A percentile compares a stretch with the other conserved stretches of the same genome.
Conservation (phyloP, 352 stramenopile genomes). For the Phytophthora europaea region DNA sequence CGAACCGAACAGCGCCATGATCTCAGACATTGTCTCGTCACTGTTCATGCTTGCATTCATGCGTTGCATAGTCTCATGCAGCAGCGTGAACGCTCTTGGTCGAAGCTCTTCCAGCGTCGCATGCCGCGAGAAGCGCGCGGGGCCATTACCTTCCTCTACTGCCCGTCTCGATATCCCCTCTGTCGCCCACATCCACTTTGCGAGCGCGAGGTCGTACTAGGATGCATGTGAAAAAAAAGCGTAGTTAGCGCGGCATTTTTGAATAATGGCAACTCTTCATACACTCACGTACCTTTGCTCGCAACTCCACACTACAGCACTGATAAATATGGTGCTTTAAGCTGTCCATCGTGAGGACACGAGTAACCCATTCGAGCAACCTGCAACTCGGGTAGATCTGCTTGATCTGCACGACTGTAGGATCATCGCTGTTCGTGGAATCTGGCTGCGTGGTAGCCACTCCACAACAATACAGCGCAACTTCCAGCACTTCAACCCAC, state of each 20-base stretch:
- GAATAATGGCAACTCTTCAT: background rate
- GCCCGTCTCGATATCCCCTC: conserved; percentile 32
- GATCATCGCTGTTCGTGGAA: background rate
- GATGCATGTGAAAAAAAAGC: background rate
- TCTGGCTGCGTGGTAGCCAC: conserved; percentile 27
- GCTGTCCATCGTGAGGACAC: conserved; percentile 54
- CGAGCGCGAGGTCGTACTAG: conserved; percentile 76
- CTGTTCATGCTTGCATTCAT: conserved; percentile 59
- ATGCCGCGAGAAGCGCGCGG: conserved; percentile 32
- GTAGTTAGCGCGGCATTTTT: background rate
- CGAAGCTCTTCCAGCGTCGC: conserved; percentile 57
- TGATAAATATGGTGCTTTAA: conserved; percentile 57
- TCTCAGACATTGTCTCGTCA: conserved; percentile 67
- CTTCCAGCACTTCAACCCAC: conserved; percentile 71
- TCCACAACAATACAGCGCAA: conserved; percentile 57
- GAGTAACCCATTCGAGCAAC: conserved; percentile 63
- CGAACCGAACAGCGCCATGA: conserved; percentile 77
- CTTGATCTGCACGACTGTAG: conserved; percentile 29
- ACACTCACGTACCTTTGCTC: conserved; percentile 52
- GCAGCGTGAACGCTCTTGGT: conserved; percentile 47
- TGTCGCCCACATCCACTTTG: conserved; percentile 84
- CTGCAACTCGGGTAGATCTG: conserved; percentile 61
- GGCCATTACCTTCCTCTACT: background rate
- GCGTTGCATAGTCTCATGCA: conserved; percentile 60
- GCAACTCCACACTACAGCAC: conserved; percentile 62